These are phyloP conservation scores for Acanthamoeba castellanii DNA, from an alignment of 208 protist genomes.

Conservation along the genomic window DNA sequence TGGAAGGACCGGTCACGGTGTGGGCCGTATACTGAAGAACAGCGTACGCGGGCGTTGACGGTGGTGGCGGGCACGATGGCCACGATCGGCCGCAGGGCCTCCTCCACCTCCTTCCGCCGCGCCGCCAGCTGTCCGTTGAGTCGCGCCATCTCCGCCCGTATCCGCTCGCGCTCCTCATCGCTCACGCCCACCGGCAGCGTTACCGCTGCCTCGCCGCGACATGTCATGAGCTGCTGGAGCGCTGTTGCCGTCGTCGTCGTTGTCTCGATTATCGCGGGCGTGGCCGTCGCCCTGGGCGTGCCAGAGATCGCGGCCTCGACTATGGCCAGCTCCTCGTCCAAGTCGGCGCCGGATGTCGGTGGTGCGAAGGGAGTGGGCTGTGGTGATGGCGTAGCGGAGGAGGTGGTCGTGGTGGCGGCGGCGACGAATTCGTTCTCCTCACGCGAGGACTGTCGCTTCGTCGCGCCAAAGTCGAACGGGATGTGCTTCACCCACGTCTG, in stretches of 20 bases:
- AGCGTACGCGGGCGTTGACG: no score
- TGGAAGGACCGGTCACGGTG: neutral
- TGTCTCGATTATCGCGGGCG: neutral
- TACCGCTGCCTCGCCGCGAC: neutral
- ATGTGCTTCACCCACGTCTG: conserved; percentile 66
- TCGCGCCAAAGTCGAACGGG: conserved; percentile 39
- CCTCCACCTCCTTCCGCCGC: neutral
- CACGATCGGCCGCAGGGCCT: conserved; percentile 10
- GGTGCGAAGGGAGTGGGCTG: neutral
- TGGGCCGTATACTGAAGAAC: neutral
- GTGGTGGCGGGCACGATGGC: neutral
- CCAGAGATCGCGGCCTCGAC: conserved; percentile 21
- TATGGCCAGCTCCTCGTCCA: conserved; percentile 18
- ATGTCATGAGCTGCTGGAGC: no score
- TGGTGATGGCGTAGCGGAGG: neutral
- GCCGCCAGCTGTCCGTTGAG: neutral
- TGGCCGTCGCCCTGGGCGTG: neutral
- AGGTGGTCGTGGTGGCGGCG: no score
- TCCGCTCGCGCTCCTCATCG: conserved; percentile 1
- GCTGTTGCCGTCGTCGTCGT: no score
- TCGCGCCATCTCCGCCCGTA: neutral
- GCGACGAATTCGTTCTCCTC: neutral
- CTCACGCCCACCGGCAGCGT: neutral
- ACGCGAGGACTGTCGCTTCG: neutral
- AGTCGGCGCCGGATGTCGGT: neutral